Base-by-base conservation (phyloP, 1,284 basidiomycete species). In the Sutorius eximius region DNA sequence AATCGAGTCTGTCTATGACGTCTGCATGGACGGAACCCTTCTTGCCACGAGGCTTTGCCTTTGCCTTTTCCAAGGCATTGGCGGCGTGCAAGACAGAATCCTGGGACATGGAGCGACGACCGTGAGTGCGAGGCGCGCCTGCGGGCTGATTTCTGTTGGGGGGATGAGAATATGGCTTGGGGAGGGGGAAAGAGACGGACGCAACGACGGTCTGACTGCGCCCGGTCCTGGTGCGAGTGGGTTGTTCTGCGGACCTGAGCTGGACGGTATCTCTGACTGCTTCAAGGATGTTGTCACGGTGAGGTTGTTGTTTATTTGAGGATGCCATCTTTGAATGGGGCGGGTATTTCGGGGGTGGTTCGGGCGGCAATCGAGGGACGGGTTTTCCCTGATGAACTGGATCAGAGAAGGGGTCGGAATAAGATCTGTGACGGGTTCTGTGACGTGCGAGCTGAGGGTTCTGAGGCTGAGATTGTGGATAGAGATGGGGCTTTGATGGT, bases 11-110 rank as follows among this genome's bases (percentile, higher is more conserved):
- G 72, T 85, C 83, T 64, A 85, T 85, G 66, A 84, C 78, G 71
- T 85, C 83, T 61, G 82, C 82, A 66, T 86, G 84, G 29, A 73
- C 72, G 71, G 89, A 90, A 51, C 85, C 83, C 72, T 91, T 91
- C 73, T 83, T 82, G 75, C 73, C 60, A 60, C 78, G 76, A 55
- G 77, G 65, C 64, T 82, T 82, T 9, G 71, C 43, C 68, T 82
- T 86, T 45, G 77, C 61, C 69, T 85, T 86, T 56, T 87, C 85
- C 30, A 72, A 70, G 47, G 74, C 69, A 53, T 70, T 71, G 30
- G 74, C 68, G 29, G 70, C 68, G 16, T 67, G 73, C 38, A 72
- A 65, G 45, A 75, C 76, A 11, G 84, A 82, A 62, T 91, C 89
- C 58, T 90, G 82, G 4, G 89, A 89, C 51, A 84, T 80, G 2